Base-by-base conservation (phyloP, 805 yeast species). In the Tetrapisispora nanseiensis region DNA sequence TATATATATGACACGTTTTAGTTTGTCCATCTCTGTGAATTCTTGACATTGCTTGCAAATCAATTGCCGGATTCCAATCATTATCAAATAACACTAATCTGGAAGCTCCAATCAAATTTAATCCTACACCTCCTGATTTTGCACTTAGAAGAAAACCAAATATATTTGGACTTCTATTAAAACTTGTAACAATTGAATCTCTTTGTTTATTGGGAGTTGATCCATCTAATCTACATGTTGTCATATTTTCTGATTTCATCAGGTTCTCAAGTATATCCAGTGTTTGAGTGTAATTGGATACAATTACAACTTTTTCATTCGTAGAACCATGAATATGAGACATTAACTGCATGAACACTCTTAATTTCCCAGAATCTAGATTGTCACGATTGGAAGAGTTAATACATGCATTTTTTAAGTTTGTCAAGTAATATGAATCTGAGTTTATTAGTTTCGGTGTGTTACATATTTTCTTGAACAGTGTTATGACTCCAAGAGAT, bases 1-100 rank as follows among this genome's bases (percentile, higher is more conserved):
- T 70, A 56, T 92, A 92, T 24, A 90, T 79, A 56, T 67, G 81
- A 10, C 87, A 92, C 0, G 86, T 86, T 37, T 65, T 72, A 37
- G 63, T 74, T 58, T 92, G 98, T 0, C 98, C 98, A 59, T 90
- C 97, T 52, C 98, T 70, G 56, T 90, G 95, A 6, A 92, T 80
- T 48, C 98, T 67, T 1, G 97, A 95, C 94, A 90, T 85, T 0
- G 97, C 95, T 59, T 92, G 98, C 27, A 83, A 60, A 56, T 92
- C 98, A 11, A 81, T 72, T 0, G 96, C 77, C 0, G 98, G 98
- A 49, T 92, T 92, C 98, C 98, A 92, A 56, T 92, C 97, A 49
- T 92, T 86, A 57, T 92, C 98, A 55, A 85, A 82, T 19, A 92
- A 64, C 5, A 92, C 71, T 32, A 92, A 64, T 22, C 97, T 51